phyloP scores from a whole-genome alignment of 371 early-diverging fungal genomes.

The Mucor racemosus region DNA sequence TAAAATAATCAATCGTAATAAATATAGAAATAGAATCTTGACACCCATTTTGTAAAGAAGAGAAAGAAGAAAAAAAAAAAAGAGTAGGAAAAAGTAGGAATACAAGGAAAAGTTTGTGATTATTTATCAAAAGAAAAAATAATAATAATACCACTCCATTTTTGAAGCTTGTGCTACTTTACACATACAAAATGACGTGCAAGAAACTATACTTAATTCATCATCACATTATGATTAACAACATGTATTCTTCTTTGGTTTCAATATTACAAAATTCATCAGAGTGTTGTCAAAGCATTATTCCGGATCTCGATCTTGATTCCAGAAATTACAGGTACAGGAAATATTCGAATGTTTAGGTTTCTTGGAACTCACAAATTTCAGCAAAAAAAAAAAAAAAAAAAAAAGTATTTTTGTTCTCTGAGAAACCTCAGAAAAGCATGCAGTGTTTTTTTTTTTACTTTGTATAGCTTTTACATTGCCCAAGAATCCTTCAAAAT shows the following conservation, averaged over 20 bases:
- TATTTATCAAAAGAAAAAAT: neutral
- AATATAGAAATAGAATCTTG: conserved; percentile 11
- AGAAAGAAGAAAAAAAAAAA: conserved; percentile 1
- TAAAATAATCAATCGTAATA: conserved; percentile 12
- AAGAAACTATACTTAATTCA: neutral
- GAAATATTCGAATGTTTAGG: no score
- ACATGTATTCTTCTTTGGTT: neutral
- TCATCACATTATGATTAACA: neutral
- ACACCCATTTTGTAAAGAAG: conserved; percentile 1
- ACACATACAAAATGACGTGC: neutral
- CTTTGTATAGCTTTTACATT: no score
- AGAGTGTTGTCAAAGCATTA: no score
- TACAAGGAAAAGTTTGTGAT: neutral
- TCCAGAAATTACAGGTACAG: no score
- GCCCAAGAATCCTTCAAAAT: no score
- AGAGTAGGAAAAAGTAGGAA: neutral
- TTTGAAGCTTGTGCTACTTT: neutral
- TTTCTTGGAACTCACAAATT: no score
- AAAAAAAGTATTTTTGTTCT: no score
- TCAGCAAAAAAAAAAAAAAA: no score
- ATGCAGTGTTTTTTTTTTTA: no score
- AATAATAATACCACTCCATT: neutral
- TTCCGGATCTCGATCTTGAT: no score
- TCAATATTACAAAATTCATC: no score
- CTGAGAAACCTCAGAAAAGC: no score